Conservation (phyloP, 306 rosid species). For the Fagus crenata region DNA sequence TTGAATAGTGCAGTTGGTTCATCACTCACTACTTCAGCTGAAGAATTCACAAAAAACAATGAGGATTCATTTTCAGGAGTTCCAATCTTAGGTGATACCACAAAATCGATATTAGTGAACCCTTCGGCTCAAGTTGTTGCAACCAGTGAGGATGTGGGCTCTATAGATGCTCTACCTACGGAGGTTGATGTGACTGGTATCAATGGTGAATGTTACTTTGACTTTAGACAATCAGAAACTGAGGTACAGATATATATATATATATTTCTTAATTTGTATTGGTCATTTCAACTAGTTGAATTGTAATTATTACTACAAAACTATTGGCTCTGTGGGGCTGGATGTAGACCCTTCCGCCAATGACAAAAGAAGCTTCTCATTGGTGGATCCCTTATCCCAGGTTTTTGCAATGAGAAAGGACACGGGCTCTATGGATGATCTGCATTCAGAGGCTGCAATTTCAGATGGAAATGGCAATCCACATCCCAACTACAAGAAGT, state of each 20-base stretch:
- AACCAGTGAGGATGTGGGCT: neutral
- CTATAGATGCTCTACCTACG: conserved; percentile 25
- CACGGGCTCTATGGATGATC: no score
- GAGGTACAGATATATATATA: conserved; percentile 31
- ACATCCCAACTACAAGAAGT: no score
- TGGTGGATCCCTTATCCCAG: no score
- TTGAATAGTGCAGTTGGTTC: conserved; percentile 32
- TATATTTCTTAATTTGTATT: conserved; percentile 1
- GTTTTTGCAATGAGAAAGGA: no score
- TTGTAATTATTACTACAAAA: conserved; percentile 15
- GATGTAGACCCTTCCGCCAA: conserved; percentile 11
- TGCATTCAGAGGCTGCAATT: no score
- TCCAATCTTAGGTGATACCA: conserved; percentile 20
- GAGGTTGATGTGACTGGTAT: conserved; percentile 20
- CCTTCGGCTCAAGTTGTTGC: conserved; percentile 22
- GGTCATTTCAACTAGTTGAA: neutral
- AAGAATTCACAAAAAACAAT: conserved; percentile 13
- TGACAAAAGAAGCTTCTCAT: neutral
- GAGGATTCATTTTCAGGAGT: conserved; percentile 22
- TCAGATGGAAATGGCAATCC: no score
- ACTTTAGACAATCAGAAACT: conserved; percentile 24
- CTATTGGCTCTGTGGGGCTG: conserved; percentile 13
- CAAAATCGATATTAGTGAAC: conserved; percentile 18
- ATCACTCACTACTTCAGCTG: conserved; percentile 7
- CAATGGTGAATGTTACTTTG: conserved; percentile 20